Base-by-base conservation (phyloP, 805 yeast species). In the Hanseniaspora occidentalis region DNA sequence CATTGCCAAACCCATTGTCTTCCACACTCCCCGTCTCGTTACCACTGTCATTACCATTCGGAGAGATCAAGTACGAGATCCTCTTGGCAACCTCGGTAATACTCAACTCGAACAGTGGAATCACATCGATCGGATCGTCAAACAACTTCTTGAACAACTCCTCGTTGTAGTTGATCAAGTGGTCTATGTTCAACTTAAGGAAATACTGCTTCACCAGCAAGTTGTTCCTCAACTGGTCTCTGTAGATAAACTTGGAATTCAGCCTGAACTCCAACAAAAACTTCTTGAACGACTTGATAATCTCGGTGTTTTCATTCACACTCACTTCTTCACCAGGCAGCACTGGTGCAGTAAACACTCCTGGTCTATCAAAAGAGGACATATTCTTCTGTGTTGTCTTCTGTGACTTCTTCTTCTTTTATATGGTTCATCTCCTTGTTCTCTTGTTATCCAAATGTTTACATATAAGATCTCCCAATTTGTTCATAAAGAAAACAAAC, bases 221-320 rank as follows among this genome's bases (percentile, higher is more conserved):
- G 59, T 88, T 85, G 52, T 85, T 95, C 50, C 96, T 70, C 41
- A 92, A 67, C 57, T 88, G 95, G 52, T 88, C 96, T 67, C 94
- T 70, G 66, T 89, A 89, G 31, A 86, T 67, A 58, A 83, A 92
- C 56, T 77, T 80, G 43, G 84, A 74, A 17, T 31, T 35, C 45
- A 84, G 70, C 61, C 95, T 73, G 61, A 85, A 92, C 57, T 86
- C 95, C 41, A 85, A 65, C 31, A 92, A 72, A 60, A 92, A 92
- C 49, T 75, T 69, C 48, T 79, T 76, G 67, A 89, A 88, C 2
- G 86, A 82, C 49, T 76, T 77, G 52, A 77, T 71, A 51, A 81
- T 70, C 58, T 80, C 92, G 41, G 78, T 75, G 57, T 70, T 71
- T 39, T 79, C 69, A 45, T 67, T 69, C 47, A 71, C 78, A 46